Conservation (phyloP, 352 stramenopile genomes). For the Globisporangium cystogenes region DNA sequence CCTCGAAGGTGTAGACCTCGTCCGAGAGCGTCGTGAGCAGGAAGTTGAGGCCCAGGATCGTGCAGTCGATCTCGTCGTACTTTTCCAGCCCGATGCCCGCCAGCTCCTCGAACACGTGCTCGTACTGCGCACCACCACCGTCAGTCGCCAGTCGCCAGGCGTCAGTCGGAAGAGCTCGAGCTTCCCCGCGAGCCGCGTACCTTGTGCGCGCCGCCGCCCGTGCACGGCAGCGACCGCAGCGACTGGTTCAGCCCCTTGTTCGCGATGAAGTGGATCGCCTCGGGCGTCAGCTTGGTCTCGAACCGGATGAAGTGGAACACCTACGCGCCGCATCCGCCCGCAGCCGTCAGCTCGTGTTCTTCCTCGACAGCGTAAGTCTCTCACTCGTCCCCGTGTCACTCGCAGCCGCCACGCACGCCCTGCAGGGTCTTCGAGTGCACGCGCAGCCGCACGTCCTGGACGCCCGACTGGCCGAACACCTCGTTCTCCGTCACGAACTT, state of each 20-base stretch:
- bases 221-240: slow-evolving; percentile 69
- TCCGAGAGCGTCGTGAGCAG: slow-evolving; percentile 93
- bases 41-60: slow-evolving; percentile 97
- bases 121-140: slow-evolving; percentile 36
- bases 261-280: slow-evolving; percentile 75
- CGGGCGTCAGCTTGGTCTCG: slow-evolving; percentile 66
- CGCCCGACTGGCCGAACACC: slow-evolving; percentile 70
- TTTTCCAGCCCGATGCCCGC: slow-evolving; percentile 82
- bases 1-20: slow-evolving; percentile 98
- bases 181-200: slow-evolving; percentile 15
- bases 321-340: slow-evolving; percentile 15
- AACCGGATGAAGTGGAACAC: slow-evolving; percentile 96
- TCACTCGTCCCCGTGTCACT: no score
- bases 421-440: slow-evolving; percentile 86
- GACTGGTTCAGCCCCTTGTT: slow-evolving; percentile 79
- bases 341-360: no score
- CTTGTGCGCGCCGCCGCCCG: slow-evolving; percentile 81
- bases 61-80: slow-evolving; percentile 94
- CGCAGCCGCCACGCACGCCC: slow-evolving; percentile 41
- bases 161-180: no score
- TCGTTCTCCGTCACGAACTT: slow-evolving; percentile 82
- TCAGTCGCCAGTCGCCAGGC: neutral
- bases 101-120: slow-evolving; percentile 54
- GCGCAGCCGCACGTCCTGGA: slow-evolving; percentile 87
- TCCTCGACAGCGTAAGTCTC: no score